Evolutionary conservation across 2,329 filamentous ascomycete genomes (phyloP).

Genomic region (Annulohypoxylon truncatum): DNA sequence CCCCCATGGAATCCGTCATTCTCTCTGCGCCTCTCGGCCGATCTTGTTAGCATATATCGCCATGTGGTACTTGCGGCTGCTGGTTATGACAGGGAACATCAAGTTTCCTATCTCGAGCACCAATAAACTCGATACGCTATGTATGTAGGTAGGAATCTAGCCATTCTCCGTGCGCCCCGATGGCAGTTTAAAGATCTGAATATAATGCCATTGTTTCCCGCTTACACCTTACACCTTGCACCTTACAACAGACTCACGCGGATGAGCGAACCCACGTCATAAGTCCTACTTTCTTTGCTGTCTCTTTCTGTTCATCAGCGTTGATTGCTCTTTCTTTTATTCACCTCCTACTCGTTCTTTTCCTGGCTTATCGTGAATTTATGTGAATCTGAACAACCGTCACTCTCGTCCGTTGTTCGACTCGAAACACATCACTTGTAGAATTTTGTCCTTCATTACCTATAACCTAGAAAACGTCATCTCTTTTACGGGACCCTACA

Average conservation of each 20-base stretch:
- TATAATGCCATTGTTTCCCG: conserved; percentile 29
- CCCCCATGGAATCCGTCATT: background rate
- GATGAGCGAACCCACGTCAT: conserved; percentile 23
- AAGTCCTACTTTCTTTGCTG: conserved; percentile 28
- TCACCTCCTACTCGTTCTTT: conserved; percentile 20
- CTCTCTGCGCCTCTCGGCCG: background rate
- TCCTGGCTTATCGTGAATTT: conserved; percentile 9
- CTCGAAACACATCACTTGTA: conserved; percentile 9
- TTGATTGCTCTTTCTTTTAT: conserved; percentile 33
- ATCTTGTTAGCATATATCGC: background rate
- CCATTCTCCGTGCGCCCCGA: conserved; percentile 13
- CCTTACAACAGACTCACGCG: conserved; percentile 12
- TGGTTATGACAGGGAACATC: conserved; percentile 7
- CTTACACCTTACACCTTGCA: conserved; percentile 15
- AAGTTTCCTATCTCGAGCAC: conserved; percentile 17
- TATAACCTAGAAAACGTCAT: conserved; percentile 18
- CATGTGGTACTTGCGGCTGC: conserved; percentile 11
- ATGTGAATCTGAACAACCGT: conserved; percentile 18
- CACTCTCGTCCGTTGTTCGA: conserved; percentile 20
- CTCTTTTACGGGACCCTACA: conserved; percentile 7
- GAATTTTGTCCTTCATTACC: conserved; percentile 14
- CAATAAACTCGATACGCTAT: conserved; percentile 27
- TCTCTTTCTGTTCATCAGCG: conserved; percentile 24
- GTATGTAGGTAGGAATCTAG: conserved; percentile 13
- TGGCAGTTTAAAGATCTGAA: conserved; percentile 20